These are phyloP conservation scores for Nigrospora oryzae DNA, from an alignment of 2,329 filamentous ascomycete genomes.

Conservation along the genomic window DNA sequence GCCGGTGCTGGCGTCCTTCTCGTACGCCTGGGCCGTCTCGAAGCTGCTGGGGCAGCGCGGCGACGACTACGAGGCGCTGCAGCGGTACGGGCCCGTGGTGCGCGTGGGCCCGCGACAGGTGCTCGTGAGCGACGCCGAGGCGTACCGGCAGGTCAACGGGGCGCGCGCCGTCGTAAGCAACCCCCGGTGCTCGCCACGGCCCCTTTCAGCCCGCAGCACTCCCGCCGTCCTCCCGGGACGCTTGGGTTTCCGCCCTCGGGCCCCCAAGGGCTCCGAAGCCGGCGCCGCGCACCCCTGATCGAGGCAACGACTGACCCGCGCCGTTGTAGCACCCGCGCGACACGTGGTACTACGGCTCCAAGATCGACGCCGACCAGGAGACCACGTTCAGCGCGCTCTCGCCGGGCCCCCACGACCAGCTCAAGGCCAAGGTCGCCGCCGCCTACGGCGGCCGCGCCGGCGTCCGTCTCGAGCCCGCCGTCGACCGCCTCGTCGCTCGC, in stretches of 20 bases:
- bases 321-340: conserved; percentile 8
- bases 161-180: conserved; percentile 5
- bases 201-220: no score
- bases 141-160: conserved; percentile 8
- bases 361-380: conserved; percentile 9
- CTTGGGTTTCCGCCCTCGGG: no score
- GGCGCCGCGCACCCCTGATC: no score
- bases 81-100: conserved; percentile 4
- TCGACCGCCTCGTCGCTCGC: conserved; percentile 1
- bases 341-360: conserved; percentile 10
- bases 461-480: conserved; percentile 8
- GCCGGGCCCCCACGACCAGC: conserved; percentile 7
- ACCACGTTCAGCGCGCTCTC: conserved; percentile 10
- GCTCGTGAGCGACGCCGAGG: conserved; percentile 6
- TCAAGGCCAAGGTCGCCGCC: conserved; percentile 8
- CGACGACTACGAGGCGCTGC: background rate
- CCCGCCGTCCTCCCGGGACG: no score
- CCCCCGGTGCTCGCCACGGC: no score
- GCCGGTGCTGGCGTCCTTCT: background rate
- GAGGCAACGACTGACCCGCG: no score
- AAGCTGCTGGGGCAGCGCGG: background rate
- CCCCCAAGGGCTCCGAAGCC: no score
- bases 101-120: conserved; percentile 3
- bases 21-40: background rate
- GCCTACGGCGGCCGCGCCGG: conserved; percentile 13